Base-by-base conservation (phyloP, 306 rosid species). In the Phaseolus lunatus region DNA sequence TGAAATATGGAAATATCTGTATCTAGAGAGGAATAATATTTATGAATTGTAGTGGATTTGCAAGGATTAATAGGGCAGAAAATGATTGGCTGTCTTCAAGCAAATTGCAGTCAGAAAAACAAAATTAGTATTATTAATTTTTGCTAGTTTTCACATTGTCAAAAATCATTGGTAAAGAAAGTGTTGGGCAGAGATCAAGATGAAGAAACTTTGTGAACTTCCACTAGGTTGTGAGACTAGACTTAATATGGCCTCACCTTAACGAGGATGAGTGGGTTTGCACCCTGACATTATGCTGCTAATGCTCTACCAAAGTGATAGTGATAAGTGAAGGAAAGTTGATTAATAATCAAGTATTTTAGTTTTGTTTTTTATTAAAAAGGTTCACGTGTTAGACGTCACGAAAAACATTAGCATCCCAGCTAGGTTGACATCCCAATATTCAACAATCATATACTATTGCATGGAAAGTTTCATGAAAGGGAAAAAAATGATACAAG, bases 1-100 rank as follows among this genome's bases (percentile, higher is more conserved):
- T 62, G 56, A 35, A 63, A 35, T 71, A 19, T 61, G 72, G 29
- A 79, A 79, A 49, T 61, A 23, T 79, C 45, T 47, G 49, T 37
- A 44, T 37, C 23, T 5, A 19, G 53, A 49, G 58, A n/a, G 47
- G 31, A 35, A 37, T 53, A 26, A 18, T 29, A 64, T 27, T 72
- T 47, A 16, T 67, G 74, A 52, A 44, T 50, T 63, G 61, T 15
- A 62, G 12, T 70, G 71, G 43, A 57, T 31, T 26, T 43, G 59
- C 9, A 12, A 9, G 20, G 54, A 5, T 45, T 69, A 19, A 27
- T 20, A 12, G 50, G 22, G 13, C 14, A 31, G 66, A 43, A 19
- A 56, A 26, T 65, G n/a, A 39, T 16, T 80, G 79, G 16, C 8
- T n/a, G 33, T 20, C 44, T 45, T 56, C 23, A 44, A 54, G 23